Percentiles rank a stretch among this genome's conserved stretches.
These are phyloP conservation scores for Penicillium sp. DNA, from an alignment of 2,329 filamentous ascomycete genomes.

Conservation along the genomic window DNA sequence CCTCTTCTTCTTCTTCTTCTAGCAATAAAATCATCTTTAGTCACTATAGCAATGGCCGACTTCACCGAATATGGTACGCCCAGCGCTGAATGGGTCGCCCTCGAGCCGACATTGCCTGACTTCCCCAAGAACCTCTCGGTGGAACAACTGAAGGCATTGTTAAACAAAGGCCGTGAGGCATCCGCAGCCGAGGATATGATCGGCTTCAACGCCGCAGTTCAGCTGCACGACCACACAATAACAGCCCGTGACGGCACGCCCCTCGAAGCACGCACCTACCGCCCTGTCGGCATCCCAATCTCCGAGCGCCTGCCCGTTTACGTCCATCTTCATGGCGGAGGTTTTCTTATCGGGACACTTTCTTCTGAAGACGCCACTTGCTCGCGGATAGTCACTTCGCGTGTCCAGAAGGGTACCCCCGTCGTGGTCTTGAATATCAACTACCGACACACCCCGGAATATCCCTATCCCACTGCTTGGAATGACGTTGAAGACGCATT, in stretches of 20 bases:
- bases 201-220: constrained; percentile 31
- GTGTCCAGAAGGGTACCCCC: constrained; percentile 20
- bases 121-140: constrained; percentile 20
- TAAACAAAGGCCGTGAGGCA: constrained; percentile 38
- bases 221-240: constrained; percentile 39
- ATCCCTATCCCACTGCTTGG: constrained; percentile 53
- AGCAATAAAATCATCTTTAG: not conserved
- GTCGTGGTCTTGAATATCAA: constrained; percentile 55
- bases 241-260: constrained; percentile 46
- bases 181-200: constrained; percentile 32
- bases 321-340: constrained; percentile 56
- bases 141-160: constrained; percentile 23
- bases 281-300: constrained; percentile 33
- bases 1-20: no score
- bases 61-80: constrained; percentile 44
- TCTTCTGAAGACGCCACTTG: constrained; percentile 55
- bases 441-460: constrained; percentile 59
- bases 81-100: constrained; percentile 47
- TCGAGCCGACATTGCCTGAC: constrained; percentile 36
- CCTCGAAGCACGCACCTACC: constrained; percentile 50
- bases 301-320: constrained; percentile 48
- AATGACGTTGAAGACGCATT: constrained; percentile 55
- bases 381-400: constrained; percentile 44
- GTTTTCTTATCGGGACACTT: constrained; percentile 57
- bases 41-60: constrained; percentile 31